Conservation (phyloP, 345 rosid species). For the Rhizophora mangle region DNA sequence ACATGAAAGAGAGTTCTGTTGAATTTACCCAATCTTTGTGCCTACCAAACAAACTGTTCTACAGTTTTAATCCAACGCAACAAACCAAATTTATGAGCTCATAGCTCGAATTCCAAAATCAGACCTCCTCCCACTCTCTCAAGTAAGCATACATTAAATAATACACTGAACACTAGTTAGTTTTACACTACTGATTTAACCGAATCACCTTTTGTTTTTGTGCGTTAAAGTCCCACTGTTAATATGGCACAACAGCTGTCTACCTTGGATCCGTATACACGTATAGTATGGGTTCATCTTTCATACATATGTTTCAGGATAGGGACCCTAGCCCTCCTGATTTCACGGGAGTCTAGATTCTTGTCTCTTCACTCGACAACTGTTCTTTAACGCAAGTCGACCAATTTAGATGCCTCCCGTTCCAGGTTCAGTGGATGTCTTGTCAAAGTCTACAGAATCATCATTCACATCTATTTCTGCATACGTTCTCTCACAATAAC, state of each 20-base stretch:
- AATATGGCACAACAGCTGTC: no score
- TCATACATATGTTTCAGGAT: background rate
- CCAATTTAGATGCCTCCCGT: slow-evolving; percentile 53
- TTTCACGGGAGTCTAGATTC: slow-evolving; percentile 23
- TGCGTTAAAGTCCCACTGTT: background rate
- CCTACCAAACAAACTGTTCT: no score
- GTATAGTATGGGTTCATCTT: background rate
- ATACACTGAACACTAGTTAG: no score
- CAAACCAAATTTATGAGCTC: no score
- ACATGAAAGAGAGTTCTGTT: no score
- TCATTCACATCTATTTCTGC: background rate
- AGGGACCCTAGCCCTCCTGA: background rate
- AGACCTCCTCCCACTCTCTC: no score
- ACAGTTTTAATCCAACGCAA: no score
- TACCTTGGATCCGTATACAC: background rate
- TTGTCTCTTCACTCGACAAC: slow-evolving; percentile 44
- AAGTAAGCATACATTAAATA: no score
- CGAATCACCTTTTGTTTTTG: no score
- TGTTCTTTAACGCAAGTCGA: slow-evolving; percentile 50
- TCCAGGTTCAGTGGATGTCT: slow-evolving; percentile 50
- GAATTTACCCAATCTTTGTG: no score
- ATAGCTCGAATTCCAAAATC: no score
- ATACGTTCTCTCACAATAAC: background rate
- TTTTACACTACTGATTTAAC: no score
- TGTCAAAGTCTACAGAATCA: slow-evolving; percentile 54